phyloP scores from a whole-genome alignment of 345 rosid genomes.

The Murraya paniculata region DNA sequence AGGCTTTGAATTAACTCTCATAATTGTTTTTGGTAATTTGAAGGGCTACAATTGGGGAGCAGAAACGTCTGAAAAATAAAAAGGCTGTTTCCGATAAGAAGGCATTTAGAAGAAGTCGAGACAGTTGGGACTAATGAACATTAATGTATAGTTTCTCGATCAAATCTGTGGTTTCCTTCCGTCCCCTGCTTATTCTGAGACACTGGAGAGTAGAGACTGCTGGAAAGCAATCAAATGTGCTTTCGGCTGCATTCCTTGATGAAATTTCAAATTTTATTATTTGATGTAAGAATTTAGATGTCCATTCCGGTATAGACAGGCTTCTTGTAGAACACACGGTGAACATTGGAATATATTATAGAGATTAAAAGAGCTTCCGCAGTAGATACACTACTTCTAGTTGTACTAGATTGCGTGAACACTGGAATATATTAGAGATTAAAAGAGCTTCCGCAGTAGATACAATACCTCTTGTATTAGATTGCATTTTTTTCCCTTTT shows the following conservation, averaged over 20 bases:
- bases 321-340: not conserved
- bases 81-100: constrained; percentile 79
- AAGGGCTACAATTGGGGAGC: constrained; percentile 89
- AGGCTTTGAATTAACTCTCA: not conserved
- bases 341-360: not conserved
- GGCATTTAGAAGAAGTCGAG: constrained; percentile 73
- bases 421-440: not conserved
- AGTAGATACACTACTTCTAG: too few relatives aligned
- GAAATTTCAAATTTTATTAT: not conserved
- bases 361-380: not conserved
- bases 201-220: not conserved
- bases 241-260: not conserved
- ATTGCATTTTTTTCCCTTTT: not conserved
- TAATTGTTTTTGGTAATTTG: constrained; percentile 2
- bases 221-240: constrained; percentile 2
- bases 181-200: not conserved
- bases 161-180: not conserved
- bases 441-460: not conserved
- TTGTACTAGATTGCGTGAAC: not conserved
- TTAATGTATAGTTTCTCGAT: not conserved
- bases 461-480: too few relatives aligned
- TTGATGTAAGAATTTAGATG: constrained; percentile 1
- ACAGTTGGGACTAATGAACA: constrained; percentile 61
- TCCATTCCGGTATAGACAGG: not conserved
- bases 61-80: constrained; percentile 72